These are phyloP conservation scores for Lasiosphaeria ovina DNA, from an alignment of 495 filamentous ascomycete genomes.

Conservation along the genomic window DNA sequence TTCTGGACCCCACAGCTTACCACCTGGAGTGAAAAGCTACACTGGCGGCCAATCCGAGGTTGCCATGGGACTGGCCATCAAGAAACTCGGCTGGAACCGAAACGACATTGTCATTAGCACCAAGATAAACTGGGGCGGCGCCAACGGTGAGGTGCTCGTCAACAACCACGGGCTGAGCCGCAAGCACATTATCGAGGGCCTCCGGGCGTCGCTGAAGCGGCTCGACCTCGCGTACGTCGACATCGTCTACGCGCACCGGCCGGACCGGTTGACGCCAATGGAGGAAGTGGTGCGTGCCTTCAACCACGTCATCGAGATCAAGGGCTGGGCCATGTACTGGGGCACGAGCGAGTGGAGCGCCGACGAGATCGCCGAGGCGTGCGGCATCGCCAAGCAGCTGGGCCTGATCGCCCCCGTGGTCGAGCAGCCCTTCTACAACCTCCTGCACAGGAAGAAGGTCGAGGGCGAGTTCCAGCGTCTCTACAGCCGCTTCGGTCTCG, in stretches of 20 bases:
- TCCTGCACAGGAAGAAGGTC: slow-evolving; percentile 54
- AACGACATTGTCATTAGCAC: slow-evolving; percentile 71
- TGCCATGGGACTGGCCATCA: slow-evolving; percentile 58
- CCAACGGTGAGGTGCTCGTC: slow-evolving; percentile 53
- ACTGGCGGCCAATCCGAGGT: slow-evolving; percentile 55
- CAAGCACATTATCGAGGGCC: slow-evolving; percentile 73
- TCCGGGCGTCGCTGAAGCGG: slow-evolving; percentile 56
- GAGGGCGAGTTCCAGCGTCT: slow-evolving; percentile 64
- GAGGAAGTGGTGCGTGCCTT: slow-evolving; percentile 75
- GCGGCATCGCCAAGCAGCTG: slow-evolving; percentile 53
- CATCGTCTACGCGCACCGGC: slow-evolving; percentile 71
- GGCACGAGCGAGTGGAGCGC: slow-evolving; percentile 58
- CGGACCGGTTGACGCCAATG: slow-evolving; percentile 71
- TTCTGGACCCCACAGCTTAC: slow-evolving; percentile 7
- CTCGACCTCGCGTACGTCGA: slow-evolving; percentile 68
- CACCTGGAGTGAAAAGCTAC: slow-evolving; percentile 18
- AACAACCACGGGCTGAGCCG: slow-evolving; percentile 60
- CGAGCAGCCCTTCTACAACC: slow-evolving; percentile 60
- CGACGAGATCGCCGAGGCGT: slow-evolving; percentile 55
- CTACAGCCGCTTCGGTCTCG: slow-evolving; percentile 62
- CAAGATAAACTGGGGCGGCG: slow-evolving; percentile 65
- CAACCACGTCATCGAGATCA: slow-evolving; percentile 64
- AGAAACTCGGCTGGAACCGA: slow-evolving; percentile 60
- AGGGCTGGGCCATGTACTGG: slow-evolving; percentile 71
- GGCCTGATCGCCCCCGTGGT: slow-evolving; percentile 57